Conservation (phyloP, 2,329 filamentous ascomycete species). For the Cordyceps cicadae region DNA sequence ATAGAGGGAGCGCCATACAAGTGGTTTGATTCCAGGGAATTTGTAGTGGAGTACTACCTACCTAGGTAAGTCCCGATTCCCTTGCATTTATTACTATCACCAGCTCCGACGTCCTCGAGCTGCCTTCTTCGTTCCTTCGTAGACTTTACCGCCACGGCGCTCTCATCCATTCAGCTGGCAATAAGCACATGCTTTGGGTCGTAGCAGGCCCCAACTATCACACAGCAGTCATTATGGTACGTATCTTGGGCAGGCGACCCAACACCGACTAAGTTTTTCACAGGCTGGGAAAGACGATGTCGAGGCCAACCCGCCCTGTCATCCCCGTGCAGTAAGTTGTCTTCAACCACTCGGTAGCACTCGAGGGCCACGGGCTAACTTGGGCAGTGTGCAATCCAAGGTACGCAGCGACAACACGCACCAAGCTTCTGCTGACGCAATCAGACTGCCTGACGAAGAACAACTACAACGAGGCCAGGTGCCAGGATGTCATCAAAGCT, state of each 20-base stretch:
- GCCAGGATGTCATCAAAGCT: slow-evolving; percentile 67
- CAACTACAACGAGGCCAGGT: slow-evolving; percentile 78
- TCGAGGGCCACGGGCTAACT: slow-evolving; percentile 4
- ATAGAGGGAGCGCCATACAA: not conserved
- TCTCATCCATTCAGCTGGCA: not conserved
- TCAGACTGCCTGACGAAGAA: slow-evolving; percentile 78
- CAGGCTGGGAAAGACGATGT: slow-evolving; percentile 57
- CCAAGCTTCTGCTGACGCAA: not conserved
- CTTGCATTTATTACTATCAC: not conserved
- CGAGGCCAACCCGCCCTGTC: slow-evolving; percentile 69
- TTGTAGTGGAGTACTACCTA: not conserved
- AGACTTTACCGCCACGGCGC: not conserved
- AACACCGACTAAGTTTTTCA: not conserved
- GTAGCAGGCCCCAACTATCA: not conserved
- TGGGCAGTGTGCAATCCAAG: slow-evolving; percentile 76
- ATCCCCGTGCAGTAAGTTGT: slow-evolving; percentile 65
- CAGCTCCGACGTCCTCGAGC: not conserved
- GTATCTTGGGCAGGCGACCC: not conserved
- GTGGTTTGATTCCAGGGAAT: not conserved
- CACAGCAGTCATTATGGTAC: not conserved
- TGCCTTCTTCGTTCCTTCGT: not conserved
- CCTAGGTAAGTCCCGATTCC: not conserved
- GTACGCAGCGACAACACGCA: slow-evolving; percentile 35
- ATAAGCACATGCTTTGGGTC: not conserved
- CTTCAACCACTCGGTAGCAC: not conserved